Evolutionary conservation across 2,329 filamentous ascomycete species (phyloP), one percentile per base, ranked within the genome.

Genomic region (Pochonia chlamydosporia): DNA sequence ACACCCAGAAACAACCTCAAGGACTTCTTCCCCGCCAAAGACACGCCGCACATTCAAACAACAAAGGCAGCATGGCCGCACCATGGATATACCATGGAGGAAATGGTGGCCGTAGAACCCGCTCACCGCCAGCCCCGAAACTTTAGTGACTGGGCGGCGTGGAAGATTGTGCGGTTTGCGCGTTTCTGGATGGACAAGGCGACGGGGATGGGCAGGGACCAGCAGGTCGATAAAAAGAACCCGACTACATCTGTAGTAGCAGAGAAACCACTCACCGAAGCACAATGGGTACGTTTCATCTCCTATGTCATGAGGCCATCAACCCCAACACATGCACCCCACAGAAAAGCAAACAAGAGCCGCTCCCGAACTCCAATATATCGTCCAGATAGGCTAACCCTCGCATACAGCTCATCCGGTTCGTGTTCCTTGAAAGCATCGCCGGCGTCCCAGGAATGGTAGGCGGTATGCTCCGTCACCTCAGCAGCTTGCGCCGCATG

Each of bases 361-460:
- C n/a, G n/a, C n/a, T n/a, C n/a, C n/a, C n/a, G n/a, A n/a, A n/a
- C n/a, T n/a, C n/a, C n/a, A n/a, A n/a, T n/a, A n/a, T 40, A 13
- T 24, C 23, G 11, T 11, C n/a, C 23, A n/a, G 44, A 61, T 41
- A 48, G 26, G 5, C 40, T 18, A 20, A 43, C 18, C 6, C 40
- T 9, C n/a, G 3, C 26, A 11, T 21, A 11, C 18, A 74, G 74
- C 75, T 96, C 57, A 80, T 87, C 42, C 80, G 92, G 6, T 92
- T 96, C 61, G 79, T 99, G 56, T 99, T 99, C 66, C 78, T 99
- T 28, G 93, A 99, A 66, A 91, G 85, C 42, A 89, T 99, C 33
- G 93, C 93, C 11, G 93, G 90, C 28, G 93, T 97, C 0, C 93
- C 93, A 0, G 93, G 93, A 7, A 97, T 97, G 89, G 92, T 97